Conservation (phyloP, 139 green algal species). For the Micractinium sp. region DNA sequence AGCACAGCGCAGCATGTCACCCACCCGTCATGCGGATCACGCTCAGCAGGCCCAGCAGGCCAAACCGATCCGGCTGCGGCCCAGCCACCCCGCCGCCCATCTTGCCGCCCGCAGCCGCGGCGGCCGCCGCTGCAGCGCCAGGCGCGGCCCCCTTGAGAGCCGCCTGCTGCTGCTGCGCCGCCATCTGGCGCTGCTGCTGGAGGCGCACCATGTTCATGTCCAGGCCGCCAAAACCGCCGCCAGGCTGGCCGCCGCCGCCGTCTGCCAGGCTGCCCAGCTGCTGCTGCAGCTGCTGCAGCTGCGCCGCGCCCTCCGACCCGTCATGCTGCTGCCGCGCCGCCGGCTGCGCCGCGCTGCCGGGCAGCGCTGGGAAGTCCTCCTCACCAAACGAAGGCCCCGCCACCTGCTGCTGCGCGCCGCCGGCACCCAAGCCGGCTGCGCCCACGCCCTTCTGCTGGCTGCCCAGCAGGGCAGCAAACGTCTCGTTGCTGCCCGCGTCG, state of each 20-base stretch:
- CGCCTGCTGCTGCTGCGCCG: constrained; percentile 14
- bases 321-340: constrained; percentile 1
- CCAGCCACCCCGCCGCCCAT: constrained; percentile 15
- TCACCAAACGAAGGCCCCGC: constrained; percentile 54
- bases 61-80: constrained; percentile 78
- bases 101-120: constrained; percentile 19
- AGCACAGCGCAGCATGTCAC: not conserved
- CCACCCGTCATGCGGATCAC: constrained; percentile 81
- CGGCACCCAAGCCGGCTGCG: constrained; percentile 12
- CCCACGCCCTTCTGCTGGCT: constrained; percentile 22
- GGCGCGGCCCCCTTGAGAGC: not conserved
- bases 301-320: constrained; percentile 18
- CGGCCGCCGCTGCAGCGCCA: not conserved
- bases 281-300: constrained; percentile 32
- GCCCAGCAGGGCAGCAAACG: constrained; percentile 49
- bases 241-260: not conserved
- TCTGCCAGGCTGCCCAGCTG: constrained; percentile 25
- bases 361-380: constrained; percentile 81
- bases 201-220: constrained; percentile 4
- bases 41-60: constrained; percentile 90
- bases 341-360: constrained; percentile 23
- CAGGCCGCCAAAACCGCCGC: not conserved
- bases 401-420: constrained; percentile 24
- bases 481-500: constrained; percentile 28
- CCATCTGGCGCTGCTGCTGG: constrained; percentile 40